phyloP scores from a whole-genome alignment of 1,139 yeast species.

The Kurtzmaniella quercitrusa region DNA sequence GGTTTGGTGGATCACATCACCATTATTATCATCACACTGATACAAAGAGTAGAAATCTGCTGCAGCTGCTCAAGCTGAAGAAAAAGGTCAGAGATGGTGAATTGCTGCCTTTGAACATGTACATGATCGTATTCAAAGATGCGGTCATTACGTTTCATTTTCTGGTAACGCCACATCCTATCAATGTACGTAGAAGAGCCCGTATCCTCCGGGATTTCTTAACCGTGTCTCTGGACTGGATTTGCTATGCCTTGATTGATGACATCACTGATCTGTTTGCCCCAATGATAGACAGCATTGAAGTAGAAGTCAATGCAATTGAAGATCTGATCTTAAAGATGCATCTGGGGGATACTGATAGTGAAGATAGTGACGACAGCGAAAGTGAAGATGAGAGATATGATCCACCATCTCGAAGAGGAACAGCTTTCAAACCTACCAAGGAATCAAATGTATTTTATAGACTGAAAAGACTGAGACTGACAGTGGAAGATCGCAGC shows the following conservation, averaged over 20 bases:
- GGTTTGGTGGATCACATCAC: neutral
- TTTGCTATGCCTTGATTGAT: conserved; percentile 92
- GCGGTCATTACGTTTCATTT: conserved; percentile 94
- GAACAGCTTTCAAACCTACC: conserved; percentile 2
- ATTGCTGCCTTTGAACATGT: conserved; percentile 86
- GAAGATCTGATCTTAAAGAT: conserved; percentile 86
- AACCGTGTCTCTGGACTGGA: conserved; percentile 93
- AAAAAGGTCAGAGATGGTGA: conserved; percentile 62
- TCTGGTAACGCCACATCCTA: conserved; percentile 93
- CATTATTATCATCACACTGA: neutral
- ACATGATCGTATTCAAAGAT: conserved; percentile 83
- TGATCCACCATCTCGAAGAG: conserved; percentile 3
- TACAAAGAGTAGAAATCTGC: neutral
- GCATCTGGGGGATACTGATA: conserved; percentile 65
- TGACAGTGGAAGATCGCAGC: conserved; percentile 31
- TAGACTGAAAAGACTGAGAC: conserved; percentile 35
- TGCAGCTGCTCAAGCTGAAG: conserved; percentile 5
- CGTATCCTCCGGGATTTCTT: conserved; percentile 82
- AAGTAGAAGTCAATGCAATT: conserved; percentile 84
- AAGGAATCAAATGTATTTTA: conserved; percentile 25
- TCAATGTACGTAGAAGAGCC: conserved; percentile 90
- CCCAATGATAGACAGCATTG: conserved; percentile 91
- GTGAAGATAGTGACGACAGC: conserved; percentile 40
- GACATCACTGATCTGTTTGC: conserved; percentile 97
- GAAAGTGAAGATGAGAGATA: conserved; percentile 28